These are phyloP conservation scores for Fraxinus angustifolia DNA, from an alignment of 305 asterid genomes.

Conservation along the genomic window DNA sequence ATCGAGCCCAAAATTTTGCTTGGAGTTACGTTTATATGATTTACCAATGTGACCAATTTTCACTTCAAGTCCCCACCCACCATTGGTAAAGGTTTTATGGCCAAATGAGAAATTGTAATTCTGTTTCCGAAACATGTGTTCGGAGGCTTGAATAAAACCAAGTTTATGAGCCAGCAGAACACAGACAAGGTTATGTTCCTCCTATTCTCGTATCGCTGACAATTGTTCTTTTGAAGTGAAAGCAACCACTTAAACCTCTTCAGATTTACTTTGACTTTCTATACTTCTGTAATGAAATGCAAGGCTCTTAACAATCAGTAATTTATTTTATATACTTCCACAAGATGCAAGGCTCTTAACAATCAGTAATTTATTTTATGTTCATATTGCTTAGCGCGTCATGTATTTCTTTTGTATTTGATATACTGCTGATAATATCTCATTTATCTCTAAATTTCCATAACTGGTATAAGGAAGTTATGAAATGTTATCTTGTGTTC, in stretches of 20 bases:
- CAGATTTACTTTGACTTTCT: conserved; percentile 11
- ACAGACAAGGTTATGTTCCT: not conserved
- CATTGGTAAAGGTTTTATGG: conserved; percentile 3
- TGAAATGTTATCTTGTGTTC: conserved; percentile 7
- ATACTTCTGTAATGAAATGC: conserved; percentile 15
- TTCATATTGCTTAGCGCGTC: conserved; percentile 7
- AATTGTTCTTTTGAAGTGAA: conserved; percentile 15
- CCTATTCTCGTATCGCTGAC: not conserved
- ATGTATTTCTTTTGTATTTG: not conserved
- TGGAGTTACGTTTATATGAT: not conserved
- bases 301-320: not conserved
- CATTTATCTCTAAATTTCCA: not conserved
- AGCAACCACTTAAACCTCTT: not conserved
- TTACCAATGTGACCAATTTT: not conserved
- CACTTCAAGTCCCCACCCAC: conserved; percentile 5
- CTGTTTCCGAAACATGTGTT: conserved; percentile 8
- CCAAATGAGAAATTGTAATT: conserved; percentile 9
- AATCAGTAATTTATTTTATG: conserved; percentile 4
- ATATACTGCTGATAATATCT: conserved; percentile 4
- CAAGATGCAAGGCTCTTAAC: conserved; percentile 4
- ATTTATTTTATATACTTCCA: not conserved
- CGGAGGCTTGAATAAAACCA: not conserved
- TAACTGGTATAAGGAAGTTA: conserved; percentile 6
- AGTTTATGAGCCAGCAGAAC: conserved; percentile 7
- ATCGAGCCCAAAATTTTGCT: conserved; percentile 3